These are phyloP conservation scores for Solanum chiquidenum DNA, from an alignment of 257 asterid species.

Conservation along the genomic window DNA sequence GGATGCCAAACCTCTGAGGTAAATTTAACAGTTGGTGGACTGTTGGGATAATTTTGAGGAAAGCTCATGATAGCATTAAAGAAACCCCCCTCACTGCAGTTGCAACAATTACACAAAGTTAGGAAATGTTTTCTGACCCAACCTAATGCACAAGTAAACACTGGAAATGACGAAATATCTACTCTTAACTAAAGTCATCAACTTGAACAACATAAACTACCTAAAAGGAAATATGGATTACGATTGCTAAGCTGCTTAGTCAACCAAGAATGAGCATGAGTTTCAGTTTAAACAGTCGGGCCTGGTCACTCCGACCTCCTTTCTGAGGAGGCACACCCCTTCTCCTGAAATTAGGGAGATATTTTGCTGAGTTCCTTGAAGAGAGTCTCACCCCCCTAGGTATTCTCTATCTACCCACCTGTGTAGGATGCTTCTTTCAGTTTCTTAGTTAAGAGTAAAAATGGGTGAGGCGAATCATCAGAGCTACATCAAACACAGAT, in stretches of 20 bases:
- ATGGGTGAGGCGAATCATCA: neutral
- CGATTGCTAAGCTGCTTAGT: neutral
- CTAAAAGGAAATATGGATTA: neutral
- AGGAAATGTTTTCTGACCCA: neutral
- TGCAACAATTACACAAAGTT: neutral
- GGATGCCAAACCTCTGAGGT: conserved; percentile 98
- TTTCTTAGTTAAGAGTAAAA: neutral
- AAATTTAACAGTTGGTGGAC: conserved; percentile 91
- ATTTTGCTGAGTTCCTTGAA: neutral
- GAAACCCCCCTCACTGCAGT: conserved; percentile 93
- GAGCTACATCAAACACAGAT: neutral
- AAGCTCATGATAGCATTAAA: conserved; percentile 95
- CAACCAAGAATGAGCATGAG: neutral
- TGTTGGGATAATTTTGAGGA: conserved; percentile 82
- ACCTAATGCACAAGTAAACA: neutral
- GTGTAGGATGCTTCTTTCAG: neutral
- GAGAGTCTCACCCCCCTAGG: neutral
- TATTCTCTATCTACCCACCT: neutral
- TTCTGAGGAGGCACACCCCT: neutral
- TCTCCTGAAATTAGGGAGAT: neutral
- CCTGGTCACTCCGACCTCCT: neutral
- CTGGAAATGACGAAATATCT: neutral
- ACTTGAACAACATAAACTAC: neutral
- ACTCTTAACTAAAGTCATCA: neutral
- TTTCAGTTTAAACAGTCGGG: neutral